Conservation (phyloP, 192 early-diverging fungal genomes). For the Linnemannia elongata region DNA sequence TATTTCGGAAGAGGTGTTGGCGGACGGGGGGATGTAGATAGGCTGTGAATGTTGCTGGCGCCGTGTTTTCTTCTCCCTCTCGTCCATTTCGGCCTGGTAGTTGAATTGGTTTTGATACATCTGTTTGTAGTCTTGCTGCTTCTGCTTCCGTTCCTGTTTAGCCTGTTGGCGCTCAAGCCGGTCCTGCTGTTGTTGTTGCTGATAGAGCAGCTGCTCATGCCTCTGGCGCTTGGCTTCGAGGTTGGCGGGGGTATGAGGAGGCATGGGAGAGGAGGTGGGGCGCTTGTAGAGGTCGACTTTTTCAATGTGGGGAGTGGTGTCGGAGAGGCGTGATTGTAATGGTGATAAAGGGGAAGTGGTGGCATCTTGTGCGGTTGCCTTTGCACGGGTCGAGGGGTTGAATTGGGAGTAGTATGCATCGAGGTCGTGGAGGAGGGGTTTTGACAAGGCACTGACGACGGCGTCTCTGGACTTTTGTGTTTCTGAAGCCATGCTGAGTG, state of each 20-base stretch:
- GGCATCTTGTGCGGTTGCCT: not conserved
- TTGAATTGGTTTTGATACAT: conserved; percentile 41
- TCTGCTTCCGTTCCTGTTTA: conserved; percentile 42
- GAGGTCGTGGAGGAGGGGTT: not conserved
- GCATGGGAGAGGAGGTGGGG: conserved; percentile 23
- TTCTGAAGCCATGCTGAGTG: conserved; percentile 40
- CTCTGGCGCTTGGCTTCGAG: conserved; percentile 9
- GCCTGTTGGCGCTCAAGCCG: conserved; percentile 21
- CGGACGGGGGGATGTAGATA: conserved; percentile 13
- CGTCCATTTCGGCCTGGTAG: conserved; percentile 22
- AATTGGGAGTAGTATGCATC: not conserved
- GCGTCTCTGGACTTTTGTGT: conserved; percentile 4
- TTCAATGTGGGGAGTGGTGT: not conserved
- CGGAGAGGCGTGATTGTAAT: not conserved
- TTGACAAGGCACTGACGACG: not conserved
- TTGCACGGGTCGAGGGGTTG: not conserved
- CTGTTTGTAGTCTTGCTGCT: conserved; percentile 38
- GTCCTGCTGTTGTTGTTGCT: conserved; percentile 15
- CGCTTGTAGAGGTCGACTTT: conserved; percentile 40
- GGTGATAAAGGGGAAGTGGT: not conserved
- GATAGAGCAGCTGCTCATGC: conserved; percentile 2
- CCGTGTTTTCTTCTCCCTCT: conserved; percentile 7
- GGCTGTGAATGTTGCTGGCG: conserved; percentile 45
- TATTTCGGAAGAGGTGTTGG: conserved; percentile 2
- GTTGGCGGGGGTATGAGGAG: not conserved